A percentile compares a stretch with the other conserved stretches of the same genome.
These are phyloP conservation scores for Crotalaria pallida DNA, from an alignment of 306 rosid species.

Conservation along the genomic window DNA sequence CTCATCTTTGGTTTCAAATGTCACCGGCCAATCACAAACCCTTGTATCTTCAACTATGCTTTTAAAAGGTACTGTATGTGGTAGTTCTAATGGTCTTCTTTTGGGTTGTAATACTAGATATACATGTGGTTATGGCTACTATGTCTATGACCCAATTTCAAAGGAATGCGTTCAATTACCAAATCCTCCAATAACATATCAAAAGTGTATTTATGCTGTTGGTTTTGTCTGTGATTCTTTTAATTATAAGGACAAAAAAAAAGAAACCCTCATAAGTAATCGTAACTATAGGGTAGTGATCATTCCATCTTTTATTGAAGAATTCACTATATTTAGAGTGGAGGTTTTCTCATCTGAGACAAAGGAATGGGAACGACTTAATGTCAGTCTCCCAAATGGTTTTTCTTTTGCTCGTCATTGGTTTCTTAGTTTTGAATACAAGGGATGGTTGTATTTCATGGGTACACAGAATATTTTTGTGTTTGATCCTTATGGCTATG, in stretches of 20 bases:
- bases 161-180: background rate
- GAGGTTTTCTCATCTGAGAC: slow-evolving; percentile 2
- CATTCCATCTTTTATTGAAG: background rate
- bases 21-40: background rate
- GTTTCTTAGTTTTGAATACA: background rate
- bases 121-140: slow-evolving; percentile 13
- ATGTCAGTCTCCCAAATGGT: background rate
- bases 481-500: background rate
- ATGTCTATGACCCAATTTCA: background rate
- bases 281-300: background rate
- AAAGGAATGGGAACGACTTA: background rate
- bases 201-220: background rate
- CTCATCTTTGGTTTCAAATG: background rate
- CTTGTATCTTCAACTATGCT: background rate
- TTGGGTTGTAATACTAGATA: slow-evolving; percentile 15
- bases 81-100: slow-evolving; percentile 9
- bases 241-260: background rate
- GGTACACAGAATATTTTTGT: slow-evolving; percentile 14
- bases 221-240: background rate
- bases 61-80: background rate
- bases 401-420: slow-evolving; percentile 27
- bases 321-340: background rate
- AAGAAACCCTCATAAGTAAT: background rate
- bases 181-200: background rate
- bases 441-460: slow-evolving; percentile 15